Evolutionary conservation across 2,329 filamentous ascomycete genomes (phyloP).

Genomic region (Neurospora sp.): DNA sequence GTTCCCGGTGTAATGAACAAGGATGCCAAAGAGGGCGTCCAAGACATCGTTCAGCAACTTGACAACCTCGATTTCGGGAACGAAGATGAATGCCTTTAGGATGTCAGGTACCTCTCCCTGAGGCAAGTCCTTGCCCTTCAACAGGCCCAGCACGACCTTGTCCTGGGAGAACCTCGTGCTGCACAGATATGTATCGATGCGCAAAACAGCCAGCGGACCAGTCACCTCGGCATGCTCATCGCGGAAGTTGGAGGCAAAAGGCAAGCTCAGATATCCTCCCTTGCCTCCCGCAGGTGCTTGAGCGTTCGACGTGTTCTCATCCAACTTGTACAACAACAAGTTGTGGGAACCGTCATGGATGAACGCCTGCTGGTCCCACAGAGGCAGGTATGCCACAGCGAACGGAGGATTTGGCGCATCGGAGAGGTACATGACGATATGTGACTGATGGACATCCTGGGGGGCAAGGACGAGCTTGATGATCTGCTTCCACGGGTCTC

Average conservation of each 20-base stretch:
- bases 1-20: conserved; percentile 83
- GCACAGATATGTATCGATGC: conserved; percentile 77
- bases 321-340: conserved; percentile 78
- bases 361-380: conserved; percentile 90
- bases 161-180: conserved; percentile 95
- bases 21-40: conserved; percentile 79
- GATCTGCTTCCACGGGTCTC: conserved; percentile 80
- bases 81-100: conserved; percentile 77
- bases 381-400: conserved; percentile 81
- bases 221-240: conserved; percentile 65
- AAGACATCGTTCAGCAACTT: conserved; percentile 86
- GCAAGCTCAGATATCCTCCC: conserved; percentile 77
- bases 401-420: conserved; percentile 83
- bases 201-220: conserved; percentile 69
- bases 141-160: conserved; percentile 67
- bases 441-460: conserved; percentile 69
- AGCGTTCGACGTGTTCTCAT: conserved; percentile 72
- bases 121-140: conserved; percentile 75
- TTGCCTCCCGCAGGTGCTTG: conserved; percentile 54
- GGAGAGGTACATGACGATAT: conserved; percentile 82
- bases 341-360: conserved; percentile 75
- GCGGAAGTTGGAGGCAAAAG: conserved; percentile 63
- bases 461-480: conserved; percentile 70
- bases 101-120: conserved; percentile 62
- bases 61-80: conserved; percentile 94